Base-by-base conservation (phyloP, 2,329 filamentous ascomycete genomes). In the Plectosphaerella plurivora region DNA sequence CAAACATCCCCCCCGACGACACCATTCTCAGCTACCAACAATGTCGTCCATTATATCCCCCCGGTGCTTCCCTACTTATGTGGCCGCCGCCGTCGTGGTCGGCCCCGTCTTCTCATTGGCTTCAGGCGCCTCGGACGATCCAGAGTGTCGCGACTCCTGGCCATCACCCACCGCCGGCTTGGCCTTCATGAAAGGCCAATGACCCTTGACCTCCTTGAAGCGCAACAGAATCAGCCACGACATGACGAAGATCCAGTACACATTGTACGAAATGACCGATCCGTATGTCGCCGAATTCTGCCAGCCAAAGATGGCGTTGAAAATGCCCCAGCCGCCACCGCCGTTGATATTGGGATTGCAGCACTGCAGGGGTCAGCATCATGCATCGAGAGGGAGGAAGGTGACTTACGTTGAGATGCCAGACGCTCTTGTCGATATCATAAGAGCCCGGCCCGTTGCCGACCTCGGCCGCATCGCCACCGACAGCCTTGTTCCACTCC, bases 341-440 rank as follows among this genome's bases (percentile, higher is more conserved):
- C 84, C 84, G 57, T 86, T 82, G 41, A 83, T 66, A 52, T 79
- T 68, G 2, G 86, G 82, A 57, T 79, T 88, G 67, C 84, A 88
- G 70, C 84, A 69, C 63, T 88, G 86, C 50, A 87, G 12, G 25
- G 3, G 47, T 50, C 12, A 50, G 54, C 16, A 12, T 9, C 11
- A 8, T 22, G 9, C 24, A 22, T 16, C 2, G 3, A 12, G 16
- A 15, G 5, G n/a, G 33, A 28, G n/a, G 33, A 28, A 11, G n/a
- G 47, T 33, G 11, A 71, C 79, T 69, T 67, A 83, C 80, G 66
- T 93, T 91, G 55, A 93, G 81, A 63, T 93, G 89, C 89, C 89
- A 93, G 20, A 93, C 88, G 52, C 81, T 89, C 60, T 85, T 73
- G 47, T 76, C 75, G 59, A 93, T 89, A 63, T 93, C 83, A 69